Base-by-base conservation (phyloP, 805 yeast species). In the Candida hispaniensis region DNA sequence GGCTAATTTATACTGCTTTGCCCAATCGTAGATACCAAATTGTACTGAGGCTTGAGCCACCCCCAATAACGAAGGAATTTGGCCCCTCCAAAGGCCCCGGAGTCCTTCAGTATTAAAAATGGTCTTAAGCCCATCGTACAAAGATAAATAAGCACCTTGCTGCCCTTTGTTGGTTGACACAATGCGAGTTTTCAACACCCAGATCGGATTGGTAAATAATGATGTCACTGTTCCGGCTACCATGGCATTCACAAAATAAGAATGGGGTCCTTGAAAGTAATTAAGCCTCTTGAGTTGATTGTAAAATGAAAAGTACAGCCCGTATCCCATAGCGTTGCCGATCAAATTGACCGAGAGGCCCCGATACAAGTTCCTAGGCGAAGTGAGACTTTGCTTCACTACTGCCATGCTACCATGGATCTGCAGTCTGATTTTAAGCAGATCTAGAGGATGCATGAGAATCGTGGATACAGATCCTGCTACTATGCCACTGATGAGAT, bases 161-260 rank as follows among this genome's bases (percentile, higher is more conserved):
- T 39, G 44, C 41, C 26, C 39, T 10, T 48, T 42, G 9, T 54
- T 49, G 2, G 71, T 69, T 12, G 85, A 73, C 48, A 86, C 64
- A 45, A 88, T 77, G 42, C 97, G 65, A 0, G 98, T 91, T 55
- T 91, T 91, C 12, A 91, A 54, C 1, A 91, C 94, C 98, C 98
- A 88, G 7, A 88, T 69, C 1, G 98, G 98, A 51, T 85, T 91
- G 1, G 98, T 86, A 10, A 80, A 25, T 0, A 82, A 38, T 1
- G 93, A 69, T 0, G 95, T 82, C 4, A 74, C 48, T 24, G 74
- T 49, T 0, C 98, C 98, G 0, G 96, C 85, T 2, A 65, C 44
- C 30, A 73, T 66, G 2, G 85, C 79, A 30, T 77, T 58, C 3
- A 58, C 36, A 17, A 77, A 47, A 53, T 73, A 72, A 41, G 66